Percentiles rank a stretch among this genome's conserved stretches.
Conservation (phyloP, 1,139 yeast genomes). For the Arxiozyma slooffiae region DNA sequence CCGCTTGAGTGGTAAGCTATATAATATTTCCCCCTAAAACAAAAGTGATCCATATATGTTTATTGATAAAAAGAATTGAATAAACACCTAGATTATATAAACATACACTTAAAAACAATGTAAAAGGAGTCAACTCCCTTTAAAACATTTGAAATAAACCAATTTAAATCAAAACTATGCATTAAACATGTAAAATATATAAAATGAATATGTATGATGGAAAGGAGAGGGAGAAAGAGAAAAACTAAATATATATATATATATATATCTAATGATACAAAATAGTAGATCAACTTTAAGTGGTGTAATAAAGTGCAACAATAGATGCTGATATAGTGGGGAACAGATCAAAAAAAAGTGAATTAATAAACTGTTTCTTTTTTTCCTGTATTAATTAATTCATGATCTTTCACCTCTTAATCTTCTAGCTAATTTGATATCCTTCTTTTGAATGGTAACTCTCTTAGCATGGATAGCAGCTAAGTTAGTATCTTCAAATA, state of each 20-base stretch:
- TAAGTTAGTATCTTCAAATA: constrained; percentile 94
- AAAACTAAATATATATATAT: background rate
- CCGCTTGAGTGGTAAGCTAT: constrained; percentile 55
- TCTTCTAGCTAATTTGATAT: constrained; percentile 98
- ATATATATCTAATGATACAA: background rate
- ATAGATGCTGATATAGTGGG: background rate
- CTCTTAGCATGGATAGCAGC: constrained; percentile 99
- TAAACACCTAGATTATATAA: background rate
- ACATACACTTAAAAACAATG: too few species aligned
- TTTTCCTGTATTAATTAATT: constrained; percentile 5
- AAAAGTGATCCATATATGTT: too few species aligned
- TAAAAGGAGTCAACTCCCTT: too few species aligned
- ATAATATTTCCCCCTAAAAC: background rate
- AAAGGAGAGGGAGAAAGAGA: background rate
- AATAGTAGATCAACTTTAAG: background rate
- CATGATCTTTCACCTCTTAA: constrained; percentile 93
- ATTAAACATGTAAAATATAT: too few species aligned
- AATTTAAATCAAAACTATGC: too few species aligned
- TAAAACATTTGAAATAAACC: too few species aligned
- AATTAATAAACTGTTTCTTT: background rate
- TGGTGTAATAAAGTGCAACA: background rate
- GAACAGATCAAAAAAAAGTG: background rate
- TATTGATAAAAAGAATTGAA: too few species aligned
- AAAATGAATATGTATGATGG: background rate
- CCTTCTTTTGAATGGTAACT: constrained; percentile 99